Conservation (phyloP, 2,329 filamentous ascomycete species). For the Achaetomium macrosporum region DNA sequence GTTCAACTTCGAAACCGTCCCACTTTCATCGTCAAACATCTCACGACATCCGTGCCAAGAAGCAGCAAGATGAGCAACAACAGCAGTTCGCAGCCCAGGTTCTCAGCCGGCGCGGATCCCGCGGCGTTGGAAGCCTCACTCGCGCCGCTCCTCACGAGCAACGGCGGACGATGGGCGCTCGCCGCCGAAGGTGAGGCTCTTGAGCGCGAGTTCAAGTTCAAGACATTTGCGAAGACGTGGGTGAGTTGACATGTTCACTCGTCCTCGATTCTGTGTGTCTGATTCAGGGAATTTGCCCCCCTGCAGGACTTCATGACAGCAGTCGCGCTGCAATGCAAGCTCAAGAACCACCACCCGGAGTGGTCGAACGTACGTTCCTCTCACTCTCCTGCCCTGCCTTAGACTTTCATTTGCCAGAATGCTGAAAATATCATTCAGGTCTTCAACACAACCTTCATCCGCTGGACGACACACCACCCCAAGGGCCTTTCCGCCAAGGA, state of each 20-base stretch:
- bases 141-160: constrained; percentile 31
- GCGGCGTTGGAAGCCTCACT: constrained; percentile 32
- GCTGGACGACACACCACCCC: constrained; percentile 68
- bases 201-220: constrained; percentile 57
- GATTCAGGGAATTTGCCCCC: neutral
- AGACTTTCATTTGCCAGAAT: too few relatives aligned
- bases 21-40: neutral
- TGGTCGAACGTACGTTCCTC: constrained; percentile 59
- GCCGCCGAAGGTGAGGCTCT: constrained; percentile 47
- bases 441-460: constrained; percentile 64
- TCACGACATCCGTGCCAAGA: neutral
- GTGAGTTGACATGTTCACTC: constrained; percentile 30
- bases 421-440: constrained; percentile 39
- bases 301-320: constrained; percentile 74
- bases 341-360: constrained; percentile 66
- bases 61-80: neutral
- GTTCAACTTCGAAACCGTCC: neutral
- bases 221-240: constrained; percentile 61
- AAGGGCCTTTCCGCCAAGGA: constrained; percentile 60
- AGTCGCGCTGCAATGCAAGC: constrained; percentile 61
- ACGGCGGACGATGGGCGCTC: constrained; percentile 45
- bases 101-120: constrained; percentile 43
- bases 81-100: constrained; percentile 25
- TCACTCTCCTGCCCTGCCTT: neutral
- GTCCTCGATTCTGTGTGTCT: constrained; percentile 24